These are phyloP conservation scores for Cymbopogon flexuosus DNA, from an alignment of 202 grass and related monocot genomes.

Conservation along the genomic window DNA sequence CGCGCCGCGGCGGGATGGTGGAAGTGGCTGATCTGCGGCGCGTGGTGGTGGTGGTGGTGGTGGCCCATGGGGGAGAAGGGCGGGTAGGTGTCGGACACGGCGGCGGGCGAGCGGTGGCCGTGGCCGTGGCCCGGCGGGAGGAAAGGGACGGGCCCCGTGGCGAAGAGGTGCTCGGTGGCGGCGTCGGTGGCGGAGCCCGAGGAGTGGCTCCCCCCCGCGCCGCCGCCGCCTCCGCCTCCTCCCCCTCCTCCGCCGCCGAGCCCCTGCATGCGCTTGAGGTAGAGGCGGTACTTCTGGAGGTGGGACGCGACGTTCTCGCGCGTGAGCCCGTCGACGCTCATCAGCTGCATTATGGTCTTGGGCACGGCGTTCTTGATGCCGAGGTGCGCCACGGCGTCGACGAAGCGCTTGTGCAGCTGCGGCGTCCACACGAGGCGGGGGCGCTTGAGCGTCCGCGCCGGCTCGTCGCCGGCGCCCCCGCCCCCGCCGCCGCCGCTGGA, in stretches of 20 bases:
- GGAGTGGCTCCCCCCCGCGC: constrained; percentile 44
- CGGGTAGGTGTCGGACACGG: constrained; percentile 41
- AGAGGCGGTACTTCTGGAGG: constrained; percentile 98
- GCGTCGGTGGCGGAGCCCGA: constrained; percentile 56
- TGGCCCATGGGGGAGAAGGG: constrained; percentile 52
- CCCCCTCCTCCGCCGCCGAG: constrained; percentile 41
- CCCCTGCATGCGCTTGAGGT: constrained; percentile 99
- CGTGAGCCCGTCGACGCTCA: constrained; percentile 99
- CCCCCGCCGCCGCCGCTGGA: constrained; percentile 44
- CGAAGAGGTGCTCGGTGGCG: constrained; percentile 81
- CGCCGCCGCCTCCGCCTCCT: constrained; percentile 7
- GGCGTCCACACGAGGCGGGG: constrained; percentile 97
- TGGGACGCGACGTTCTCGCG: constrained; percentile 98
- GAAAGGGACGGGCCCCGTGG: constrained; percentile 68
- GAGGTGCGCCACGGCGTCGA: constrained; percentile 92
- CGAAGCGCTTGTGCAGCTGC: constrained; percentile 98
- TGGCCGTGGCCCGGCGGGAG: constrained; percentile 50
- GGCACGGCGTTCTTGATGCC: constrained; percentile 99
- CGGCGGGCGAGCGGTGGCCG: constrained; percentile 20
- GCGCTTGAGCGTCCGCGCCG: constrained; percentile 84
- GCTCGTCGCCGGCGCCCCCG: constrained; percentile 46
- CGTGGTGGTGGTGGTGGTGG: constrained; percentile 49
- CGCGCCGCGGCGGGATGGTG: constrained; percentile 66
- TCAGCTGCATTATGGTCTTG: constrained; percentile 99
- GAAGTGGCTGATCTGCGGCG: constrained; percentile 53